Evolutionary conservation across 768 basidiomycete genomes (phyloP), one percentile per base, ranked within the genome.

Genomic region (Xerocomus potaroensis): DNA sequence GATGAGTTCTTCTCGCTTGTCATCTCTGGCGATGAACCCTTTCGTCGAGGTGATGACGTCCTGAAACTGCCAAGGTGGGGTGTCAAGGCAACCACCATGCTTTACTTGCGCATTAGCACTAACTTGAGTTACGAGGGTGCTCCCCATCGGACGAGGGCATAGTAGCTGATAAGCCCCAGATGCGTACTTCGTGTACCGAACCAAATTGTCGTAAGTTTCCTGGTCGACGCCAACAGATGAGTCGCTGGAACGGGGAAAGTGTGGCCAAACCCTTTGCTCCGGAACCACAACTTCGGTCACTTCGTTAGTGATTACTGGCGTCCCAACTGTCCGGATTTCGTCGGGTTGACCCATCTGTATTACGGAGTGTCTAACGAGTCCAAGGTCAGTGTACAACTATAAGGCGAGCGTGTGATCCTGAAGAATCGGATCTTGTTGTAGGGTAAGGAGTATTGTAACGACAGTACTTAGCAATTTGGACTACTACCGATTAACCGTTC

Each of bases 111-210:
- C 4, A 27, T 27, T 6, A 18, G 15, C 19, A 58, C 71, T 43
- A 29, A 77, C 77, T 58, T 66, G 54, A n/a, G 50, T 32, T 23
- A 79, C 49, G 31, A 78, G 67, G 7, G 51, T 64, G 30, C 70
- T 75, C 3, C 78, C 77, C 48, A 77, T 58, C n/a, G 78, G 78
- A 9, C 63, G 60, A 5, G 71, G 73, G 46, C 77, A 78, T 7
- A 75, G 29, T 21, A 62, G 43, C 43, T 74, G 75, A 50, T 78
- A 78, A 15, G 69, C 69, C 2, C 75, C 74, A 6, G 76, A 78
- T 6, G 78, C 71, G 52, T 77, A 79, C 54, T 74, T 76, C 1
- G 72, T 67, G 52, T 72, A 77, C 12, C 62, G 66, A 46, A 69
- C 70, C 27, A 79, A 66, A 38, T 76, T 60, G 35, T 70, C 57